Evolutionary conservation across 495 filamentous ascomycete species (phyloP), one percentile per base, ranked within the genome.

Genomic region (Umbilicaria muhlenbergii): DNA sequence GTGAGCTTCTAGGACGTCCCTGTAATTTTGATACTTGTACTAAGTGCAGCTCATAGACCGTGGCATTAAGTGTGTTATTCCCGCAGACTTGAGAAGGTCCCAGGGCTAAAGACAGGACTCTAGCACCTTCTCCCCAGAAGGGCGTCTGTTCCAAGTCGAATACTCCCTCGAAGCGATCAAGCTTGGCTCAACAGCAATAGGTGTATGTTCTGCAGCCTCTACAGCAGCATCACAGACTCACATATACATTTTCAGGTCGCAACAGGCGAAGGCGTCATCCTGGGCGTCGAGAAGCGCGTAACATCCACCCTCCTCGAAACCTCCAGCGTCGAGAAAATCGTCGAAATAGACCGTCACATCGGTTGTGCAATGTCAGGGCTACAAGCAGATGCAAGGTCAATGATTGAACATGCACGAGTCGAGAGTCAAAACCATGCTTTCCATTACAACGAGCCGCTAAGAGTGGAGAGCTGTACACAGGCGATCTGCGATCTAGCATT

Each of bases 91-190:
- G 17, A 32, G 11, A 28, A 19, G 24, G 24, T 24, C 46, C 13
- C 34, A 32, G 8, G 13, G 37, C 36, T 12, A 37, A 37, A 36
- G 11, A 44, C 17, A 39, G 37, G 53, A 38, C 40, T 51, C 19
- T 49, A 96, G 88, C 75, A 98, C 91, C 75, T 98, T 98, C 81
- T 98, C 91, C 52, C 91, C 91, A 39, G 91, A 98, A 75, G 91
- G 91, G 55, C 91, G 91, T 69, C 82, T 98, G 63, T 98, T 98
- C 78, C 91, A 98, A 74, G 91, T 98, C 68, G 91, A 98, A 81
- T 98, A 98, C 77, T 96, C 92, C 45, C 83, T 98, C 50, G 91
- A 98, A 77, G 91, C 91, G 63, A 98, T 98, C 76, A 98, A 98
- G 67, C 86, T 96, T 54, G 91, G 91, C 56, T 91, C 83, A 44